Evolutionary conservation across 2,329 filamentous ascomycete species (phyloP), one percentile per base, ranked within the genome.

Genomic region (Harringtonia aguacate): DNA sequence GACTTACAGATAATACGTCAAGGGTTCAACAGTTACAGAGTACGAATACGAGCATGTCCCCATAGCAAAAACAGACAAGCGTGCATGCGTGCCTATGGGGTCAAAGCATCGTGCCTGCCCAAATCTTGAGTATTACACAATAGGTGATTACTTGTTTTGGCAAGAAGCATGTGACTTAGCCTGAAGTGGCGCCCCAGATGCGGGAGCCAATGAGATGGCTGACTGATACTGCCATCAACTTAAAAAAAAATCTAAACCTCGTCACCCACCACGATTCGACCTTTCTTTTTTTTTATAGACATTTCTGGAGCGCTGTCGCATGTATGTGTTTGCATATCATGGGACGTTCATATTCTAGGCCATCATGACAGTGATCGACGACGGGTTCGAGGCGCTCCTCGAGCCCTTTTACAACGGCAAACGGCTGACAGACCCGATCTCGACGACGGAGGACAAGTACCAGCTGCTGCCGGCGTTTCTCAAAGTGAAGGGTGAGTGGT

Each of bases 391-490:
- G 64, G 77, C 77, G 58, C 72, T 81, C 38, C 60, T 81, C 48
- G 75, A 80, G 68, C 77, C 77, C 27, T 79, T 81, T 55, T 81
- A 81, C 61, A 79, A 81, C 54, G 77, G 77, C 58, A 81, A 81
- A 64, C 77, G 75, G 60, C 66, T 81, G 46, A 81, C 76, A 1
- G 77, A 81, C 55, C 74, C 76, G 35, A 77, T 81, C 52, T 78
- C 72, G 24, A 78, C 72, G 44, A 73, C 72, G 53, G 73, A 84
- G 57, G 92, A 98, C 68, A 98, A 98, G 72, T 95, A 90, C 78
- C 95, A 97, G 61, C 72, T 98, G 35, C 68, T 98, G 24, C 94
- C 92, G 1, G 92, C 92, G n/a, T 98, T 98, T 62, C 69, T 98
- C 47, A 95, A 95, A 64, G 89, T 95, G 56, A 98, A 98, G 65